These are phyloP conservation scores for Aureobasidium sp. DNA, from an alignment of 2,329 filamentous ascomycete species.

Conservation along the genomic window DNA sequence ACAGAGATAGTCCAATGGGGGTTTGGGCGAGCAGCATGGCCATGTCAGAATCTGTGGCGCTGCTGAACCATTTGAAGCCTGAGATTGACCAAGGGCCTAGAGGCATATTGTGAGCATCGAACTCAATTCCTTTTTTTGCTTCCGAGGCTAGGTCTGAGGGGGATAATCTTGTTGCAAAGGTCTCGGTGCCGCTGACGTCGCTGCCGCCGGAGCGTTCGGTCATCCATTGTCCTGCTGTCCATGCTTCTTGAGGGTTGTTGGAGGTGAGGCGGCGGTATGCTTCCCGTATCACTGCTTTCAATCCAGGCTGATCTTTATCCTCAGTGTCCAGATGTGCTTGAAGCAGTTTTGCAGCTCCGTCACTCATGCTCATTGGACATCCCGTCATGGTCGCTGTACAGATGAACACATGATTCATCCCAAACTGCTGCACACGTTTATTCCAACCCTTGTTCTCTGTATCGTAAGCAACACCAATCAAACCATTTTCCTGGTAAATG, in stretches of 20 bases:
- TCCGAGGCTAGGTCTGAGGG: neutral
- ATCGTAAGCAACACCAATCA: neutral
- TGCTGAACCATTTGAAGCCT: neutral
- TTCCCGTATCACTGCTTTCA: neutral
- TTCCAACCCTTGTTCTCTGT: neutral
- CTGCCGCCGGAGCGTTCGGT: neutral
- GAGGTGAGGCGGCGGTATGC: neutral
- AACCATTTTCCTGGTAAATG: neutral
- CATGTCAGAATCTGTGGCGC: neutral
- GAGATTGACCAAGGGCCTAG: neutral
- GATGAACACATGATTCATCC: neutral
- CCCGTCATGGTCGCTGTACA: neutral
- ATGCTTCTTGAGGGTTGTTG: neutral
- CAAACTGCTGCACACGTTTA: neutral
- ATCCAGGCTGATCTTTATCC: neutral
- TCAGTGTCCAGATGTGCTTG: neutral
- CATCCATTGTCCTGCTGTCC: neutral
- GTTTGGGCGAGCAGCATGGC: neutral
- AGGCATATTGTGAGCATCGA: neutral
- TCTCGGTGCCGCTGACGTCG: neutral
- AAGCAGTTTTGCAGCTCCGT: neutral
- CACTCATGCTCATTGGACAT: neutral
- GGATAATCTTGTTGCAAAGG: neutral
- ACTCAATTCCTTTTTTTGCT: neutral
- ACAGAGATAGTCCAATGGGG: neutral